Evolutionary conservation across 73 alveolate species (phyloP).

Genomic region (Stentor roeselii): DNA sequence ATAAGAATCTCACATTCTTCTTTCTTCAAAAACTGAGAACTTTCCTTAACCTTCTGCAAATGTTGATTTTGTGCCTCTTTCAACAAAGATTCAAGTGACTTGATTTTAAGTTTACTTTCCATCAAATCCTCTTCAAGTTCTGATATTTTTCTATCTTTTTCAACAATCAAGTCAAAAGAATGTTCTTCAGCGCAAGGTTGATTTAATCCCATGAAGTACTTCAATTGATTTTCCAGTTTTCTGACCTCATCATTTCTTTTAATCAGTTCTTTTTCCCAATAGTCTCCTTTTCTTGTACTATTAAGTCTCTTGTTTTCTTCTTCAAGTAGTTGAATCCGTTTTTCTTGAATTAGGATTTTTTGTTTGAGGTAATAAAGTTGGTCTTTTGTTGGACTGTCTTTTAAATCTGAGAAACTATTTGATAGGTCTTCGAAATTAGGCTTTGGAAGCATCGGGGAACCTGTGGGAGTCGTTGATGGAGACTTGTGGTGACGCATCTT

Average conservation of each 20-base stretch:
- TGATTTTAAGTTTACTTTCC: neutral
- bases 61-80: neutral
- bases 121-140: neutral
- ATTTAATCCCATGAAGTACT: neutral
- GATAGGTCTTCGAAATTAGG: neutral
- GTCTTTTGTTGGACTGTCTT: neutral
- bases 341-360: slow-evolving; percentile 1
- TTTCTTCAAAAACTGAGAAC: too few species aligned
- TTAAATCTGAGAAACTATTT: neutral
- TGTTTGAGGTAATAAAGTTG: neutral
- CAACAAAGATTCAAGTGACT: neutral
- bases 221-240: neutral
- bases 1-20: neutral
- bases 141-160: neutral
- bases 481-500: neutral
- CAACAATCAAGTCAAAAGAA: neutral
- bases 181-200: neutral
- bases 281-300: neutral
- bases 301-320: neutral
- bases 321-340: neutral
- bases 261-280: neutral
- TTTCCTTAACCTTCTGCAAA: too few species aligned
- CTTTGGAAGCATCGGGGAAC: neutral
- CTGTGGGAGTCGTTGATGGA: neutral
- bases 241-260: neutral